Evolutionary conservation across 2,329 filamentous ascomycete species (phyloP).

Genomic region (Fusarium succisae): DNA sequence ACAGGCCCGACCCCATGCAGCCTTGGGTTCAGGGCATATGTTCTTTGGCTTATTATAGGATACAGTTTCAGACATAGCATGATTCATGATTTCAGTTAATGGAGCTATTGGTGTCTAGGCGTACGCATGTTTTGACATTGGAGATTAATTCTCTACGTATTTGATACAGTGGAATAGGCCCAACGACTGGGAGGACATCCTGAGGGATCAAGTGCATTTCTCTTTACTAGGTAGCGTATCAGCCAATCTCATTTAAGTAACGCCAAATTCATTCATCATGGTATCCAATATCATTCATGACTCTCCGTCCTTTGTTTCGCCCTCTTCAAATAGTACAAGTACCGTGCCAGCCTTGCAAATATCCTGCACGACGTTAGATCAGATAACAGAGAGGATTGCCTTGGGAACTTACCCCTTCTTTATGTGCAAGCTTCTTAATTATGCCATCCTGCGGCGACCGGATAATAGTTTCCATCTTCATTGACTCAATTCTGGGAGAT

Average conservation of each 20-base stretch:
- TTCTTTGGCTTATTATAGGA: conserved; percentile 1
- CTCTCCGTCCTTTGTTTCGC: conserved; percentile 43
- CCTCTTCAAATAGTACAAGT: conserved; percentile 76
- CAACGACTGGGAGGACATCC: background rate
- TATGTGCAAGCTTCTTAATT: conserved; percentile 77
- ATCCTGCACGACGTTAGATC: conserved; percentile 59
- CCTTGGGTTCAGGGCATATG: background rate
- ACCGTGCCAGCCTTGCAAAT: conserved; percentile 82
- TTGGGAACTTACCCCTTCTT: conserved; percentile 71
- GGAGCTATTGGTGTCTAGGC: conserved; percentile 19
- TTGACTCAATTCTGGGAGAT: conserved; percentile 74
- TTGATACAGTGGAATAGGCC: background rate
- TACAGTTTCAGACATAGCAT: background rate
- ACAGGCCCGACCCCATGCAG: background rate
- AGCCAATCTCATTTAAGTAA: conserved; percentile 24
- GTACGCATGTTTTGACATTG: background rate
- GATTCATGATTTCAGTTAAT: background rate
- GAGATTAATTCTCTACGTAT: background rate
- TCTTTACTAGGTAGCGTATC: conserved; percentile 15
- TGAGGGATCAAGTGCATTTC: conserved; percentile 6
- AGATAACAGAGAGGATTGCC: background rate
- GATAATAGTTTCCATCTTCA: conserved; percentile 92
- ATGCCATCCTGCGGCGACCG: conserved; percentile 77
- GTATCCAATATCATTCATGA: conserved; percentile 24
- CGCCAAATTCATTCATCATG: conserved; percentile 20